phyloP scores from a whole-genome alignment of 768 basidiomycete genomes.

The Cubamyces sp. region DNA sequence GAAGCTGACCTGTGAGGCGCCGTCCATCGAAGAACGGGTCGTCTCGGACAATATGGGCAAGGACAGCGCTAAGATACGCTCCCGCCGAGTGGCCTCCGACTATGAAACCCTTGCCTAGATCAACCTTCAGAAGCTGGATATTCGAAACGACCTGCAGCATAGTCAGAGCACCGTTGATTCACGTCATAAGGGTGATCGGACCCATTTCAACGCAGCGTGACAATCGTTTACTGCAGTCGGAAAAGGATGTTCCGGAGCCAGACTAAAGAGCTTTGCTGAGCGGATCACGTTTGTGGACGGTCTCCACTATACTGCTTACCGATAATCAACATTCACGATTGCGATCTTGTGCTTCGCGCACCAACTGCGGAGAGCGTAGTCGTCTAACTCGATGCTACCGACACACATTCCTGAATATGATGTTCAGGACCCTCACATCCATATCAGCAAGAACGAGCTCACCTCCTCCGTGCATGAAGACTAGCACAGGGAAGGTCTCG shows the following conservation, averaged over 20 bases:
- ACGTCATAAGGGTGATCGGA: background rate
- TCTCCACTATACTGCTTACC: background rate
- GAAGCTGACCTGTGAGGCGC: constrained; percentile 32
- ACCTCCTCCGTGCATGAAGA: constrained; percentile 26
- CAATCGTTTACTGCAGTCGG: constrained; percentile 28
- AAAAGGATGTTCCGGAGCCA: constrained; percentile 34
- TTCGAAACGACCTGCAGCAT: constrained; percentile 18
- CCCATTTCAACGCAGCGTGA: constrained; percentile 32
- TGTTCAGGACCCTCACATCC: too few relatives aligned
- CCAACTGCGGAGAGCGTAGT: constrained; percentile 25
- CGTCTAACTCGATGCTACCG: constrained; percentile 24
- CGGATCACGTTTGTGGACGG: too few relatives aligned
- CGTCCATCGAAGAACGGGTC: constrained; percentile 31
- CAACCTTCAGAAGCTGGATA: constrained; percentile 14
- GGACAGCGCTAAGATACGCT: constrained; percentile 28
- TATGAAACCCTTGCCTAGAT: constrained; percentile 32
- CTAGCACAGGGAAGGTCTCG: constrained; percentile 12
- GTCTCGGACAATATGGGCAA: constrained; percentile 33
- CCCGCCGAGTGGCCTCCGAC: constrained; percentile 34
- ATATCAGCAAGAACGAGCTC: background rate
- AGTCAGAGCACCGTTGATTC: background rate
- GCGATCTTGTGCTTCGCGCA: constrained; percentile 25
- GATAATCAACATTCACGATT: constrained; percentile 28
- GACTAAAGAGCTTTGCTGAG: constrained; percentile 8
- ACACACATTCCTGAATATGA: constrained; percentile 7